Base-by-base conservation (phyloP, 2,329 filamentous ascomycete genomes). In the Fusarium camptoceras region DNA sequence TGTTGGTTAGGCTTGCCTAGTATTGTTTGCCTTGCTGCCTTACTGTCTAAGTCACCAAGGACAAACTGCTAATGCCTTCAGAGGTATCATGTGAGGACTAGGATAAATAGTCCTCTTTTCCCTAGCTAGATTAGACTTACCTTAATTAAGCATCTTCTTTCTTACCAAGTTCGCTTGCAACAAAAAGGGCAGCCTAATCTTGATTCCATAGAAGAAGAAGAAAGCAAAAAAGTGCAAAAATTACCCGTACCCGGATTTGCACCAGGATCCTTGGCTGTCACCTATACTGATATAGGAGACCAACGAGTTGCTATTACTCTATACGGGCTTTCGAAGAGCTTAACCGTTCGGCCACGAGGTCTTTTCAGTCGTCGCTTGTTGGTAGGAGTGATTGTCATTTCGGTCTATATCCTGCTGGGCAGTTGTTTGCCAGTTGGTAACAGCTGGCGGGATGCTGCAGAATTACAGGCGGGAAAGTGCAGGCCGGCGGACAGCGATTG, bases 281-380 rank as follows among this genome's bases (percentile, higher is more conserved):
- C 72, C 72, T 76, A 76, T 64, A 66, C 64, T 59, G 65, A 50
- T 66, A 73, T 77, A 79, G 76, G 77, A 79, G 77, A 74, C 77
- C 75, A 78, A 78, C 76, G 76, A 78, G 76, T 77, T 78, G 57
- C 77, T 78, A 76, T 77, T 77, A 77, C 76, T 77, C 75, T 77
- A 77, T 78, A 76, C 76, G 76, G 76, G 76, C 63, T 62, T 65
- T 64, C 42, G 30, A 51, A 28, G 41, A 25, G 16, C 49, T 66
- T 73, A 61, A 76, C 73, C 74, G 60, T 50, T 74, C 58, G 71
- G 60, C 72, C 71, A 76, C n/a, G 24, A 49, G 50, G 30, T 18
- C 22, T n/a, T 44, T 22, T 39, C 42, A 18, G 18, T 49, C 42
- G n/a, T 37, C 25, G 37, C 15, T 65, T 73, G 64, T 75, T 72